Evolutionary conservation across 228 moss, liverwort and hornwort genomes (phyloP).

Genomic region (Sphagnum fallax): DNA sequence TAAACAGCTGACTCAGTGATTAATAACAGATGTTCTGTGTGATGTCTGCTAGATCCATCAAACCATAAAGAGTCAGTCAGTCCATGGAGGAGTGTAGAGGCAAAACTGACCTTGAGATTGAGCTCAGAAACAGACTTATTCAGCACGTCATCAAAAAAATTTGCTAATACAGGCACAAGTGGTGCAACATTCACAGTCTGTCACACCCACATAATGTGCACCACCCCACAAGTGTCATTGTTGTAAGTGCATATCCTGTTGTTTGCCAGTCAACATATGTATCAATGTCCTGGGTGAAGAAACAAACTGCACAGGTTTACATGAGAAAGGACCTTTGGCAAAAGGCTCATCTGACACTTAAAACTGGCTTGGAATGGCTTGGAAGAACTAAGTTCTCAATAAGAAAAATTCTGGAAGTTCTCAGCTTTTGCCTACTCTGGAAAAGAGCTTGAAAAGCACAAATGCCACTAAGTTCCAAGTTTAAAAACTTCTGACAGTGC

Average conservation of each 20-base stretch:
- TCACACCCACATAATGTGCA: background rate
- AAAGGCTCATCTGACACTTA: no score
- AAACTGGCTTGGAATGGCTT: no score
- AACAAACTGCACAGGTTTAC: no score
- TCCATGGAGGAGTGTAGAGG: no score
- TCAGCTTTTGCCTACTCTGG: background rate
- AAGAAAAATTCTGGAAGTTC: background rate
- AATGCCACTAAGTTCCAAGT: no score
- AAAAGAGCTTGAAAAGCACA: background rate
- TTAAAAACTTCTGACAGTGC: no score
- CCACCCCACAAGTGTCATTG: background rate
- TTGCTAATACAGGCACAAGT: conserved; percentile 57
- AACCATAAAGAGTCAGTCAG: no score
- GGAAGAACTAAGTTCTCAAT: background rate
- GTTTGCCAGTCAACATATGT: no score
- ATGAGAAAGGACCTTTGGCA: no score
- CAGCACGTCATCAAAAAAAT: conserved; percentile 59
- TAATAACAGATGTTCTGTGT: background rate
- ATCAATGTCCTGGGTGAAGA: no score
- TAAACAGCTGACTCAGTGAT: background rate
- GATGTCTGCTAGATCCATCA: background rate
- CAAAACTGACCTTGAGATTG: conserved; percentile 42
- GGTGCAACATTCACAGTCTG: conserved; percentile 58
- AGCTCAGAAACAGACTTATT: conserved; percentile 64
- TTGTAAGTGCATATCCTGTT: no score